Conservation (phyloP, 768 basidiomycete genomes). For the Tephrocybe sp. region DNA sequence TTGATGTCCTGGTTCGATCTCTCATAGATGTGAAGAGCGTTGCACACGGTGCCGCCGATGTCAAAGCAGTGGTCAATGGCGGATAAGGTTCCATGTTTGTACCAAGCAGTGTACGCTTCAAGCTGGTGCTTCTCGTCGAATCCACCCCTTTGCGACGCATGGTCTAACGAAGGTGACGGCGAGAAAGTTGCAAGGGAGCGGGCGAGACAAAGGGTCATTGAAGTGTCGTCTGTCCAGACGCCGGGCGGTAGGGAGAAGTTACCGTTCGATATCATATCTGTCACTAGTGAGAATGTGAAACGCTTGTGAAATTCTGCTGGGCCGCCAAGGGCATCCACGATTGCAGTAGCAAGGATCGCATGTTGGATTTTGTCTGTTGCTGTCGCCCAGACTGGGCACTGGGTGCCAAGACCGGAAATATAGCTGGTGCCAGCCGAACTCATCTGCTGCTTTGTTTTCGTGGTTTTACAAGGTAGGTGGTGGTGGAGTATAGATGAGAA, state of each 20-base stretch:
- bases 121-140: slow-evolving; percentile 20
- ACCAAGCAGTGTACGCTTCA: slow-evolving; percentile 14
- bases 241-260: slow-evolving; percentile 35
- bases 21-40: slow-evolving; percentile 31
- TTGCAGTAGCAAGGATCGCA: slow-evolving; percentile 36
- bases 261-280: slow-evolving; percentile 34
- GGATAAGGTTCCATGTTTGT: slow-evolving; percentile 12
- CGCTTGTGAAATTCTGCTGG: slow-evolving; percentile 40
- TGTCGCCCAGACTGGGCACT: slow-evolving; percentile 18
- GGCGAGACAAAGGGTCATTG: slow-evolving; percentile 44
- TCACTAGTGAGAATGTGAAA: slow-evolving; percentile 33
- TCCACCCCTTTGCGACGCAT: slow-evolving; percentile 6
- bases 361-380: slow-evolving; percentile 35
- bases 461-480: not conserved
- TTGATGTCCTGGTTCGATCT: slow-evolving; percentile 11
- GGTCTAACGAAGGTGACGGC: not conserved
- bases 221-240: slow-evolving; percentile 49
- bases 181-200: slow-evolving; percentile 33
- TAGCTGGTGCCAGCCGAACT: not conserved
- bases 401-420: slow-evolving; percentile 9
- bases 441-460: not conserved
- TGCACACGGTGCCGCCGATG: slow-evolving; percentile 32
- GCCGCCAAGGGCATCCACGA: slow-evolving; percentile 44
- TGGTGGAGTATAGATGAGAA: not conserved
- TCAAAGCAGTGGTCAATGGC: slow-evolving; percentile 23